Evolutionary conservation across 768 basidiomycete species (phyloP).

Genomic region (Gyrodon lividus): DNA sequence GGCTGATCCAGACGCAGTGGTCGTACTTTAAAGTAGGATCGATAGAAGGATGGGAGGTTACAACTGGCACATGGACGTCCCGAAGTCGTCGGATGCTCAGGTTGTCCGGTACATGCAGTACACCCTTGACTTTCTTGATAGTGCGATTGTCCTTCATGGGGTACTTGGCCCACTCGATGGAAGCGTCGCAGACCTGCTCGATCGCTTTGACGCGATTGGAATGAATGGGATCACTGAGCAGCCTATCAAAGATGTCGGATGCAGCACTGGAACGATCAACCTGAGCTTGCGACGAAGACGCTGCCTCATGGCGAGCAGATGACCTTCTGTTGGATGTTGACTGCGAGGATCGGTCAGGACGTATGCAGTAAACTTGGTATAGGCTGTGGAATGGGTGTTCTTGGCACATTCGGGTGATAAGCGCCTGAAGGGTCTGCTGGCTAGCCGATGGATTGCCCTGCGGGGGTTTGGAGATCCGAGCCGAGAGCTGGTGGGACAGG

Average conservation of each 20-base stretch:
- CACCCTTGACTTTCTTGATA: conserved; percentile 25
- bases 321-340: conserved; percentile 36
- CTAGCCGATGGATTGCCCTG: conserved; percentile 31
- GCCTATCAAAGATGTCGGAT: conserved; percentile 52
- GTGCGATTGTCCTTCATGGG: conserved; percentile 42
- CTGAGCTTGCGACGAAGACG: conserved; percentile 41
- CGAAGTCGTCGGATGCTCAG: conserved; percentile 47
- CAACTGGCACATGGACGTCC: conserved; percentile 72
- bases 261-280: conserved; percentile 67
- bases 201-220: conserved; percentile 48
- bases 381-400: conserved; percentile 95
- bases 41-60: conserved; percentile 70
- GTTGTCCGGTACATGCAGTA: conserved; percentile 43
- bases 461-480: conserved; percentile 63
- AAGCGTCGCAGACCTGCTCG: conserved; percentile 62
- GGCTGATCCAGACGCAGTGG: conserved; percentile 63
- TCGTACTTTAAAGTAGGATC: conserved; percentile 71
- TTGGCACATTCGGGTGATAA: conserved; percentile 73
- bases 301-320: conserved; percentile 43
- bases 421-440: conserved; percentile 59
- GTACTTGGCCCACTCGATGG: conserved; percentile 70
- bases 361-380: conserved; percentile 84
- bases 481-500: conserved; percentile 90
- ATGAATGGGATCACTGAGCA: conserved; percentile 43
- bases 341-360: conserved; percentile 33